A percentile compares a stretch with the other conserved stretches of the same genome.
phyloP scores from a whole-genome alignment of 495 filamentous ascomycete genomes.

The Talaromyces stipitatus region DNA sequence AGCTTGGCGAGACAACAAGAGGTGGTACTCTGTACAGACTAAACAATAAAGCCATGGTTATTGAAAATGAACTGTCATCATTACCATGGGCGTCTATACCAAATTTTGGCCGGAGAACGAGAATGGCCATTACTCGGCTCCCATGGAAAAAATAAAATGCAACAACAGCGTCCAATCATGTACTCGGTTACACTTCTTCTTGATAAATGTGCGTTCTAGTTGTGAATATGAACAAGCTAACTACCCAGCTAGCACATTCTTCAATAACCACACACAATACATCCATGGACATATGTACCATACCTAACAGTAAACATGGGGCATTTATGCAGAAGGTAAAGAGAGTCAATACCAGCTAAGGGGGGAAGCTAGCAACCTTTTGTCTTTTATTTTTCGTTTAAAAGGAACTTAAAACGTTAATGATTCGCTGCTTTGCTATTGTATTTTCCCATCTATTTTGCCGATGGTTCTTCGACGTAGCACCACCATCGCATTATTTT shows the following conservation, averaged over 20 bases:
- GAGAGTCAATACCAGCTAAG: slow-evolving; percentile 3
- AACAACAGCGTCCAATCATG: not conserved
- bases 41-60: not conserved
- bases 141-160: not conserved
- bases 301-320: not conserved
- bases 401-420: not conserved
- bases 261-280: not conserved
- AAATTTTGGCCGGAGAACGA: not conserved
- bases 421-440: slow-evolving; percentile 26
- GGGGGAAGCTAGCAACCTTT: slow-evolving; percentile 9
- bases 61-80: not conserved
- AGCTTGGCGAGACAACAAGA: not conserved
- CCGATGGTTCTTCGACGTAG: not conserved
- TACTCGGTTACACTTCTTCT: not conserved
- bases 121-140: not conserved
- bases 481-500: slow-evolving; percentile 15
- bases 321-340: not conserved
- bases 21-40: not conserved
- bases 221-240: not conserved
- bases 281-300: not conserved
- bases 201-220: not conserved
- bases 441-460: not conserved
- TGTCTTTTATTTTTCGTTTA: not conserved
- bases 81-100: not conserved
- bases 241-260: not conserved